Evolutionary conservation across 345 rosid species (phyloP), one percentile per base, ranked within the genome.

Genomic region (Fremontodendron californicum): DNA sequence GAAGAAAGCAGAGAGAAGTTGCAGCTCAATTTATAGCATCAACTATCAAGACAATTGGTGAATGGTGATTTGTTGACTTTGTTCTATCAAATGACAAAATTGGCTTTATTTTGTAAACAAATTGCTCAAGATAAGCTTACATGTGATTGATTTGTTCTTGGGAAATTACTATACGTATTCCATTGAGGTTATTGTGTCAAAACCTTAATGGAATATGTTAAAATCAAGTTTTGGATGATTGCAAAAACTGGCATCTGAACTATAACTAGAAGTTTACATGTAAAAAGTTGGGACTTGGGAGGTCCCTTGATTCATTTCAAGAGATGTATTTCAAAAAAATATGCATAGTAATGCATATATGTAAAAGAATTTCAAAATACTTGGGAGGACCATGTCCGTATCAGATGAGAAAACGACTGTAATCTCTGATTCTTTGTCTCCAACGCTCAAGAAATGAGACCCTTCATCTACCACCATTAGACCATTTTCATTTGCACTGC

Each of bases 401-500:
- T 69, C 73, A 7, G 55, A 51, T 9, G 74, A 16, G 40, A 70
- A 70, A 49, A 64, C 16, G 58, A 75, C 77, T 42, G 25, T 45
- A 4, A 45, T 75, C 61, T 75, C 78, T 10, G 86, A 84, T 58
- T 90, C 85, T 74, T 83, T 79, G 31, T 83, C 87, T 63, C 92
- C 91, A 21, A 89, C 84, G 61, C 78, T 73, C 84, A 91, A 81
- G 86, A 86, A 81, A 54, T 82, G 86, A 57, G 84, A 75, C 31
- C 93, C 93, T 82, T 86, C 89, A 81, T 91, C 92, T 21, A 93
- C 76, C 69, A 89, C 88, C 91, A 90, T 90, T 8, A 72, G 29
- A 75, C 97, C 99, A 42, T 79, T 75, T 64, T 92, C 90, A 77
- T 88, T 77, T 1, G 88, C 88, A 60, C 77, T 83, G 78, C 88